Conservation (phyloP, 768 basidiomycete species). For the Paxillus ammoniavirescens region DNA sequence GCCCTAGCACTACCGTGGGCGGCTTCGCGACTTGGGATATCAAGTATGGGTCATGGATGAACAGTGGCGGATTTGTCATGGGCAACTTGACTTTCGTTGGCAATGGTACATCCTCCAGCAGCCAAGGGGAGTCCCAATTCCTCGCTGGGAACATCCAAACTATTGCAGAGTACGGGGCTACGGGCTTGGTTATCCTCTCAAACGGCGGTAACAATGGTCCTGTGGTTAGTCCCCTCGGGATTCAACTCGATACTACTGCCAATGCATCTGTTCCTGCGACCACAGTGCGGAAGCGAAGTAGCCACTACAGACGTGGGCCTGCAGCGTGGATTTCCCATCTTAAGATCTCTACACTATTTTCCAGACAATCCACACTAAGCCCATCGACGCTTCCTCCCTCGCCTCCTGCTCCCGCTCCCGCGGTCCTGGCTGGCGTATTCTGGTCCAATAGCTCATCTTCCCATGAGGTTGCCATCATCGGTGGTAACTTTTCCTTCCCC, state of each 20-base stretch:
- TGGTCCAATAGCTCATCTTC: constrained; percentile 79
- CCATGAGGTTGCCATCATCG: constrained; percentile 72
- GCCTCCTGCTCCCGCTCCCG: constrained; percentile 64
- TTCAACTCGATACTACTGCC: constrained; percentile 47
- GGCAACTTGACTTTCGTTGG: constrained; percentile 70
- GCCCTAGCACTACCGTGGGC: constrained; percentile 37
- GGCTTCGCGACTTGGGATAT: constrained; percentile 82
- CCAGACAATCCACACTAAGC: constrained; percentile 50
- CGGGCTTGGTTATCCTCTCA: constrained; percentile 75
- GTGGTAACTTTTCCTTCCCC: constrained; percentile 83
- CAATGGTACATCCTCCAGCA: constrained; percentile 51
- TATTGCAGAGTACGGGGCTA: constrained; percentile 65
- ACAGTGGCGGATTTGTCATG: constrained; percentile 68
- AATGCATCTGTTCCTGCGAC: constrained; percentile 32
- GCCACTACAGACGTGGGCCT: constrained; percentile 34
- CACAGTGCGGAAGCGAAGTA: constrained; percentile 38
- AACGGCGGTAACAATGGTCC: constrained; percentile 61
- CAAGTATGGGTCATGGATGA: constrained; percentile 59
- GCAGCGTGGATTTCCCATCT: constrained; percentile 50
- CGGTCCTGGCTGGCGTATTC: constrained; percentile 83
- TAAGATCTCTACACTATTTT: constrained; percentile 40
- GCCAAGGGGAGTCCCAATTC: constrained; percentile 47
- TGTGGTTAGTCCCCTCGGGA: constrained; percentile 56
- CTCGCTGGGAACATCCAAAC: constrained; percentile 65
- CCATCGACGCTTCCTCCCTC: constrained; percentile 53